Percentiles rank a stretch among this genome's conserved stretches.
Conservation (phyloP, 805 yeast species). For the Lachancea fermentati region DNA sequence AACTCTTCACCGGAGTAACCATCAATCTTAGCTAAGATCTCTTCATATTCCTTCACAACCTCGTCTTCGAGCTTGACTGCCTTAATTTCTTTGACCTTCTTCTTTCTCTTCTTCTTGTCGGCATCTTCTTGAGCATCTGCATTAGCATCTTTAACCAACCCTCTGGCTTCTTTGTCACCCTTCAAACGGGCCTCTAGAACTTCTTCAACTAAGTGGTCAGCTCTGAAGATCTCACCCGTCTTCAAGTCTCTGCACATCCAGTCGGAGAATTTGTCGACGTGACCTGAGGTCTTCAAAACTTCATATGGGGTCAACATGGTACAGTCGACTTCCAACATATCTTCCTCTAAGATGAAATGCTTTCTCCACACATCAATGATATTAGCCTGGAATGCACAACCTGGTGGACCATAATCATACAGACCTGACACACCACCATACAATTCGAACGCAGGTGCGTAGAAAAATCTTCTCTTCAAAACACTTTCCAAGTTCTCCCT, state of each 20-base stretch:
- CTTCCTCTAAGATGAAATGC: constrained; percentile 95
- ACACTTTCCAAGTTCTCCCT: constrained; percentile 89
- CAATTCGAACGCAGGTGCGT: constrained; percentile 94
- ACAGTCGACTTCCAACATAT: constrained; percentile 97
- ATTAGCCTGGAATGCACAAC: constrained; percentile 97
- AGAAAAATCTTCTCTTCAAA: constrained; percentile 91
- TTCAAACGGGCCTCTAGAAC: constrained; percentile 93
- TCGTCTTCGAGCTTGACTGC: constrained; percentile 80
- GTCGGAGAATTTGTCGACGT: constrained; percentile 97
- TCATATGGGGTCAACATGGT: constrained; percentile 98
- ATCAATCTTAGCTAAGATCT: constrained; percentile 86
- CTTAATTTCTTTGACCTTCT: constrained; percentile 93
- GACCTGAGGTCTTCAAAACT: constrained; percentile 97
- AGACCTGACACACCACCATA: constrained; percentile 98
- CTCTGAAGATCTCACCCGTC: constrained; percentile 97
- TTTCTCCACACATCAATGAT: constrained; percentile 94
- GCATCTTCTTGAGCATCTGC: constrained; percentile 62
- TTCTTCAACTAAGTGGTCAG: constrained; percentile 97
- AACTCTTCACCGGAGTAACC: constrained; percentile 90
- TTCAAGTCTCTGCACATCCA: constrained; percentile 97
- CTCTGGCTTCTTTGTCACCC: constrained; percentile 97
- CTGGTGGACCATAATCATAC: constrained; percentile 99
- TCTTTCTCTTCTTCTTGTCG: constrained; percentile 88
- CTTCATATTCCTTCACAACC: constrained; percentile 75
- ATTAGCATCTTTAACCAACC: constrained; percentile 48